These are phyloP conservation scores for Dysphania ambrosioides DNA, from an alignment of 148 eudicot genomes.

Conservation along the genomic window DNA sequence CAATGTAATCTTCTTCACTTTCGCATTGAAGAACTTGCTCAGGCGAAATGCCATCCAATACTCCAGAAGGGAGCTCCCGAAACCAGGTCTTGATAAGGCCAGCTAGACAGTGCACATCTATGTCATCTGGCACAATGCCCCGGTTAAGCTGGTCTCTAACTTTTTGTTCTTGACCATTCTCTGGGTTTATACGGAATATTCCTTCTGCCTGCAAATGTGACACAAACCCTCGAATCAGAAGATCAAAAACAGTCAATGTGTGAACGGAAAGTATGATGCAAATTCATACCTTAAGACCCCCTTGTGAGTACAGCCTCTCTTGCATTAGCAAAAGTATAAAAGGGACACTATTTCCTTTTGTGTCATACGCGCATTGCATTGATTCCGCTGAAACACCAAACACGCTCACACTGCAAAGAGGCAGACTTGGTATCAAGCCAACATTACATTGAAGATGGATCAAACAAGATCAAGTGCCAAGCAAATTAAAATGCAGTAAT, in stretches of 20 bases:
- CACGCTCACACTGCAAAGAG: constrained; percentile 62
- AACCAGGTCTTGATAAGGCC: constrained; percentile 93
- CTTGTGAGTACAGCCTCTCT: constrained; percentile 63
- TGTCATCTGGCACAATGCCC: constrained; percentile 78
- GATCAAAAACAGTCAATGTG: background rate
- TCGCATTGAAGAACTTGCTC: constrained; percentile 75
- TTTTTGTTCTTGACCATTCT: constrained; percentile 69
- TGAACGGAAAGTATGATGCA: background rate
- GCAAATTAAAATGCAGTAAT: background rate
- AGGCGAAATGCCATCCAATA: constrained; percentile 83
- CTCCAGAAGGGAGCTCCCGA: constrained; percentile 84
- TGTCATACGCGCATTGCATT: constrained; percentile 78
- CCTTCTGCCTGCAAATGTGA: constrained; percentile 65
- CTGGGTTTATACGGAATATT: constrained; percentile 87
- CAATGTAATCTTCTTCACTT: constrained; percentile 63
- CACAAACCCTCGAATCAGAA: constrained; percentile 1
- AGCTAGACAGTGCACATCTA: constrained; percentile 85
- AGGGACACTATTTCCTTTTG: constrained; percentile 89
- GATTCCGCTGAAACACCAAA: constrained; percentile 93
- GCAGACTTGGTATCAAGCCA: background rate
- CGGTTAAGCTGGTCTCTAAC: constrained; percentile 76
- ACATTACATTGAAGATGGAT: background rate
- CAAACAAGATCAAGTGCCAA: background rate
- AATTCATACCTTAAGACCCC: constrained; percentile 63
- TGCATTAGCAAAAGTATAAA: constrained; percentile 80